A percentile compares a stretch with the other conserved stretches of the same genome.
Conservation (phyloP, 805 yeast genomes). For the Candida loeiensis region DNA sequence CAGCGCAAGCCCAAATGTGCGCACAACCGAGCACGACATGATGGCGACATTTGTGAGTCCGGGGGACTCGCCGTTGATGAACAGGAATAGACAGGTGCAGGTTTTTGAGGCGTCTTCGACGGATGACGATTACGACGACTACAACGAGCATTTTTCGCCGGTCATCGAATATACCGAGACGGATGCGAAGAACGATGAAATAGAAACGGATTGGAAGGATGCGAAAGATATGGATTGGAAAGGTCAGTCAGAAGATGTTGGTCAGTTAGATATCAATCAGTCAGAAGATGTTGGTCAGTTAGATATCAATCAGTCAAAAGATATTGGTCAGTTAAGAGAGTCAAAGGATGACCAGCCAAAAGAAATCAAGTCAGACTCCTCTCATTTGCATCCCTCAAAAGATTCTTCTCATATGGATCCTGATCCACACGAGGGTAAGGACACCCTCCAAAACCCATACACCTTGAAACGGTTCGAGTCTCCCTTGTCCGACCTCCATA, state of each 20-base stretch:
- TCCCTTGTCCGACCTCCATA: neutral
- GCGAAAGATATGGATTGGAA: neutral
- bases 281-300: slow-evolving; percentile 9
- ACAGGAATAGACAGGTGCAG: slow-evolving; percentile 1
- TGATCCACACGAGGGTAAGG: too few species aligned
- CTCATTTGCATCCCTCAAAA: neutral
- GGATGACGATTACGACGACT: slow-evolving; percentile 5
- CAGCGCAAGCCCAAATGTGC: neutral
- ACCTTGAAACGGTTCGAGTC: too few species aligned
- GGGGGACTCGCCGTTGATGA: neutral
- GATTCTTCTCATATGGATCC: neutral
- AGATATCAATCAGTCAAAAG: slow-evolving; percentile 19
- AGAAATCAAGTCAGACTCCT: too few species aligned
- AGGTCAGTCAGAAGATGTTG: too few species aligned
- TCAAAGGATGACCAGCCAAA: neutral
- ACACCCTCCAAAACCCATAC: too few species aligned
- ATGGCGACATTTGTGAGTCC: slow-evolving; percentile 2
- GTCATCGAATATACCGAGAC: neutral
- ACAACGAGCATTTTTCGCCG: slow-evolving; percentile 1
- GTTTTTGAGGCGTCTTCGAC: slow-evolving; percentile 1
- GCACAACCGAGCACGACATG: neutral
- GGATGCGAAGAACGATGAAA: neutral
- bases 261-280: neutral
- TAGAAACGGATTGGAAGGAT: neutral
- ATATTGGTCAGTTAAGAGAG: neutral